Conservation (phyloP, 169 alveolate species). For the Cryptosporidium sp. region DNA sequence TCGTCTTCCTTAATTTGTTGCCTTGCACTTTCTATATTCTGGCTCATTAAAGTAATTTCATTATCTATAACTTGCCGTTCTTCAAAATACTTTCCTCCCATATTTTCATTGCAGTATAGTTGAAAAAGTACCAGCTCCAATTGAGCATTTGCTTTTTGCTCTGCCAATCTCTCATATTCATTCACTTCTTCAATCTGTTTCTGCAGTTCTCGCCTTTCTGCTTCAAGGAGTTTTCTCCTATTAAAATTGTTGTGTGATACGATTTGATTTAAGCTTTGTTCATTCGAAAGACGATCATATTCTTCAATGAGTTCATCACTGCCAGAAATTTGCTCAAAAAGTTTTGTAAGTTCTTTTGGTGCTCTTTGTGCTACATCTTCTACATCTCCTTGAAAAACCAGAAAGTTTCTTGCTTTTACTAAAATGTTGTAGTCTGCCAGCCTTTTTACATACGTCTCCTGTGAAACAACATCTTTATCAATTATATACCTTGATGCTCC, state of each 20-base stretch:
- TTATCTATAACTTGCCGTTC: conserved; percentile 32
- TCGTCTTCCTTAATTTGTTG: conserved; percentile 38
- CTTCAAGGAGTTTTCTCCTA: conserved; percentile 70
- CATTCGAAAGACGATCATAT: conserved; percentile 74
- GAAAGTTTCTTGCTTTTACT: conserved; percentile 82
- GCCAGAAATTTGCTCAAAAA: conserved; percentile 91
- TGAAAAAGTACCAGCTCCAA: conserved; percentile 26
- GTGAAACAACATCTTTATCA: conserved; percentile 82
- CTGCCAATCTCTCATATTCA: conserved; percentile 38
- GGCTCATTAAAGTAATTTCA: neutral
- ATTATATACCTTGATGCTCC: conserved; percentile 86
- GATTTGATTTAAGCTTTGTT: conserved; percentile 67
- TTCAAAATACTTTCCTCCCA: conserved; percentile 49
- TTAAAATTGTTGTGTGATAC: conserved; percentile 71
- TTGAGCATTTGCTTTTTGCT: neutral
- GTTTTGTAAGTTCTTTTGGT: conserved; percentile 88
- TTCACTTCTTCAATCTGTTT: conserved; percentile 75
- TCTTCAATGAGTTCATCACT: conserved; percentile 81
- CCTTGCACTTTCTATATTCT: conserved; percentile 9
- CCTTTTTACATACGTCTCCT: conserved; percentile 80
- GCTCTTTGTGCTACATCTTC: conserved; percentile 88
- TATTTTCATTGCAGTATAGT: conserved; percentile 41
- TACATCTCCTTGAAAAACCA: conserved; percentile 92
- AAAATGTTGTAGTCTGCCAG: conserved; percentile 79
- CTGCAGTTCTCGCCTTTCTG: conserved; percentile 75